Percentiles rank a stretch among this genome's conserved stretches.
These are phyloP conservation scores for Lodderomyces oxycetoniae DNA, from an alignment of 1,139 yeast species.

Conservation along the genomic window DNA sequence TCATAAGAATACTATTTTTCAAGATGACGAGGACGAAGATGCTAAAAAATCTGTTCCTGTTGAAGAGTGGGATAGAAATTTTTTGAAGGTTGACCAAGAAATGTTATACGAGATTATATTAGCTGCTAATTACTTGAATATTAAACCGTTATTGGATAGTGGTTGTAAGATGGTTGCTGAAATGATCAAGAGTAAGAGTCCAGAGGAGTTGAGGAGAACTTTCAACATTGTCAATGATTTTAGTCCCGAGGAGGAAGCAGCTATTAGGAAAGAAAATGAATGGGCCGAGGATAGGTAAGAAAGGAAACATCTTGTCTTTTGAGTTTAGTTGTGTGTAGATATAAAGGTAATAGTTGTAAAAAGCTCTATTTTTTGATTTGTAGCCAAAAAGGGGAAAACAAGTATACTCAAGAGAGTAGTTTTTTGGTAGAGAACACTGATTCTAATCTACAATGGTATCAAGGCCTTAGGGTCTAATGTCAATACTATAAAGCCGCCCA, in stretches of 20 bases:
- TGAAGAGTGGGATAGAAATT: conserved; percentile 95
- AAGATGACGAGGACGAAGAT: conserved; percentile 71
- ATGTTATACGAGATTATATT: conserved; percentile 95
- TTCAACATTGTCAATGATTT: conserved; percentile 95
- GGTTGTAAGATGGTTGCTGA: conserved; percentile 98
- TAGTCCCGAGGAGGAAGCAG: conserved; percentile 98
- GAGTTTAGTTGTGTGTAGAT: not conserved
- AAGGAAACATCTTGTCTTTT: not conserved
- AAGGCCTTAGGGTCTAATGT: too few relatives aligned
- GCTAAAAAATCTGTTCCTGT: conserved; percentile 81
- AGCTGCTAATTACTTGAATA: conserved; percentile 94
- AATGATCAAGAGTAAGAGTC: conserved; percentile 93
- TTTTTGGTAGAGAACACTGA: too few relatives aligned
- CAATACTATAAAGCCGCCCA: too few relatives aligned
- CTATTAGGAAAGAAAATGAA: conserved; percentile 93
- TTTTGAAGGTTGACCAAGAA: conserved; percentile 94
- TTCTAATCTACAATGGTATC: too few relatives aligned
- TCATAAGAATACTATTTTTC: conserved; percentile 80
- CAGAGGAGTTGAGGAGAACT: conserved; percentile 93
- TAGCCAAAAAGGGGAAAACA: too few relatives aligned
- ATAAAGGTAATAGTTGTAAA: too few relatives aligned
- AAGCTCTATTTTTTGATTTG: too few relatives aligned
- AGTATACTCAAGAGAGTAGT: too few relatives aligned
- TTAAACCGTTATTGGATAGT: conserved; percentile 86
- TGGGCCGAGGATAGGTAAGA: conserved; percentile 95